Evolutionary conservation across 2,329 filamentous ascomycete genomes (phyloP), one percentile per base, ranked within the genome.

Genomic region (Aspergillus terreus): DNA sequence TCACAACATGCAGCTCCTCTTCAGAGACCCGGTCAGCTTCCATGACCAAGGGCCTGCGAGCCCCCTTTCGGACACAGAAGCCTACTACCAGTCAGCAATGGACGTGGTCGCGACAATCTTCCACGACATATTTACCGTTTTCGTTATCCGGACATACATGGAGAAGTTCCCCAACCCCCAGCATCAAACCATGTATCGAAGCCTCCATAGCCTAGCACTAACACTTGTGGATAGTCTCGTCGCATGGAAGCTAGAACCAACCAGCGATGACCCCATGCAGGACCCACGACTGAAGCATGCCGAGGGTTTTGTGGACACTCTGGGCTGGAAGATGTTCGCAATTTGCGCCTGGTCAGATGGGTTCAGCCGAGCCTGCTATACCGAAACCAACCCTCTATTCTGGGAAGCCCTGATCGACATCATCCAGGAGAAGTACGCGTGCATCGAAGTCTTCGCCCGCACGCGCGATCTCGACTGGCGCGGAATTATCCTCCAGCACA

Each of bases 291-390:
- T 6, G 25, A 27, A 9, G 25, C 9, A 27, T 9, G 25, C 5
- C 25, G 33, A 15, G 33, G 33, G 11, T 2, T 36, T 36, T 11
- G 33, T 61, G 14, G 19, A 49, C 3, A 30, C 40, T 5, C 42
- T 59, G 14, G 61, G 60, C 6, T 68, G 65, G 65, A 58, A 55
- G 40, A 52, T 65, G 11, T 54, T 65, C 23, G 50, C 60, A 12
- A 66, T 68, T 35, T 66, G 60, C 30, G 50, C 60, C 3, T 53
- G 61, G n/a, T 50, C 65, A 2, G 58, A 63, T 47, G 53, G 58
- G 6, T 69, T 68, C 49, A 58, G 58, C 23, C 45, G 52, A 4
- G 45, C 54, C 1, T 54, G 46, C 36, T 14, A 42, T 15, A 30
- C 55, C 3, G 23, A 46, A 27, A 27, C 42, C 15, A 23, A 48